Base-by-base conservation (phyloP, 495 filamentous ascomycete species). In the Bombardia bombarda region DNA sequence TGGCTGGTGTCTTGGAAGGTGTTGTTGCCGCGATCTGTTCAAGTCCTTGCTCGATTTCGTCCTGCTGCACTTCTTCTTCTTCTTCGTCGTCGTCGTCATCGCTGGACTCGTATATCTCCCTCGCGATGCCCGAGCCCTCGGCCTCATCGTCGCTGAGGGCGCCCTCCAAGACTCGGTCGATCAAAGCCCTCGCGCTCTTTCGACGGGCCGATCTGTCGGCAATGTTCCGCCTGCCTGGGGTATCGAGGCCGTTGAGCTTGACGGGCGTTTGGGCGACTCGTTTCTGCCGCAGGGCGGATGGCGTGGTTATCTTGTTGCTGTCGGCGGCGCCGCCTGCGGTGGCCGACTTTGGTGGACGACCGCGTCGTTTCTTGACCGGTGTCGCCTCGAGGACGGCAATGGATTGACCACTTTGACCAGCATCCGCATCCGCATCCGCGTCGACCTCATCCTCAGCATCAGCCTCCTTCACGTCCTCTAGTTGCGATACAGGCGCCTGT, bases 161-260 rank as follows among this genome's bases (percentile, higher is more conserved):
- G 13, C 67, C 76, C 7, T 62, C 68, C 13, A 77, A 62, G 20
- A 75, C 73, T 9, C 69, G 78, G 51, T 89, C 80, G 16, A 90
- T 79, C 6, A 93, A 58, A 5, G 78, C 75, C 34, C 80, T 74
- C 3, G 80, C 84, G 57, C 86, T 94, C 68, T 94, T 95, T 52
- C 82, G 83, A 53, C 86, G 79, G 3, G 89, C 90, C 1, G 88
- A 95, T 7, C 82, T 76, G 60, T 95, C 85, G 17, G 81, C 83
- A 52, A 82, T 86, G 40, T 74, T 75, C 33, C 70, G 67, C 53
- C 73, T 72, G 23, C 76, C 69, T 10, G 83, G 77, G 9, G 73
- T 82, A 32, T 56, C 49, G 4, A 62, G 52, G 19, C 60, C 65
- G 38, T 50, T 61, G n/a, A 54, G 40, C 24, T 55, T 63, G 7